phyloP scores from a whole-genome alignment of 1,139 yeast species.

The Geotrichum cucujoidarum region DNA sequence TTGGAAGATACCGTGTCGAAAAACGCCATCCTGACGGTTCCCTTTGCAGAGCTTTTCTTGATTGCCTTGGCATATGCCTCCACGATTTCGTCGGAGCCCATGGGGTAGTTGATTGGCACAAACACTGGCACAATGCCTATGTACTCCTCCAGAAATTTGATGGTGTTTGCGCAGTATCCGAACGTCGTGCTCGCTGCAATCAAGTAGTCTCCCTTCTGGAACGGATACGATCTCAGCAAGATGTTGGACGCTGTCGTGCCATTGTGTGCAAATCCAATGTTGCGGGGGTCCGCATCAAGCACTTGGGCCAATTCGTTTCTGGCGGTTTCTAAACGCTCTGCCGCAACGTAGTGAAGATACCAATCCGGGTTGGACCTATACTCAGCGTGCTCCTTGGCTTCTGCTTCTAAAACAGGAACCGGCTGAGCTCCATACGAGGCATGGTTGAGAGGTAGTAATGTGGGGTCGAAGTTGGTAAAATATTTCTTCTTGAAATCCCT shows the following conservation, averaged over 20 bases:
- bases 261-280: conserved; percentile 50
- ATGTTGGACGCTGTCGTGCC: conserved; percentile 62
- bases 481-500: conserved; percentile 45
- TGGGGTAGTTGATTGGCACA: conserved; percentile 47
- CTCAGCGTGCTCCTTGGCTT: conserved; percentile 22
- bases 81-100: conserved; percentile 47
- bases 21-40: conserved; percentile 42
- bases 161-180: conserved; percentile 53
- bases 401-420: conserved; percentile 22
- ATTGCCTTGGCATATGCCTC: conserved; percentile 40
- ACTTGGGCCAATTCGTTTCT: conserved; percentile 39
- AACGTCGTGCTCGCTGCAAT: conserved; percentile 52
- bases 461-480: conserved; percentile 37
- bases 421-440: conserved; percentile 31
- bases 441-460: conserved; percentile 26
- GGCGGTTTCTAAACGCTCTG: conserved; percentile 31
- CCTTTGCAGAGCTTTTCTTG: conserved; percentile 20
- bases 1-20: conserved; percentile 60
- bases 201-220: conserved; percentile 50
- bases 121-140: conserved; percentile 45
- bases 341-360: conserved; percentile 34
- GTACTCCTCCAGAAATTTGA: conserved; percentile 44
- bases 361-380: conserved; percentile 44
- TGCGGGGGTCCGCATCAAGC: conserved; percentile 42
- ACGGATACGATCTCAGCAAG: conserved; percentile 51